Base-by-base conservation (phyloP, 768 basidiomycete species). In the Cystobasidium ongulense region DNA sequence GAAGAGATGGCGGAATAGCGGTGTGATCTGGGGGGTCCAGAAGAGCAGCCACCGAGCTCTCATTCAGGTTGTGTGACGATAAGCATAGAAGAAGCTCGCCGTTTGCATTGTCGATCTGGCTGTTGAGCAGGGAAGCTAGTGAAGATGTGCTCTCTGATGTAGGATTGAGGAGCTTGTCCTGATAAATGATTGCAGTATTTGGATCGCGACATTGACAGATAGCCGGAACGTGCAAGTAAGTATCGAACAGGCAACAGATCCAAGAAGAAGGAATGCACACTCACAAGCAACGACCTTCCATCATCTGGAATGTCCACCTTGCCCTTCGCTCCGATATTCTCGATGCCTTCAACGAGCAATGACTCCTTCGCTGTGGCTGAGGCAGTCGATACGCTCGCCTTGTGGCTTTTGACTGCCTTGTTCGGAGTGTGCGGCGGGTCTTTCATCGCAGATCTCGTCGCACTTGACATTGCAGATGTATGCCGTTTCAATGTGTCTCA, bases 31-130 rank as follows among this genome's bases (percentile, higher is more conserved):
- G 62, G 23, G 23, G 64, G n/a, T 73, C 72, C 15, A 73, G 50
- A 39, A 73, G 50, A 25, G 72, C 39, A 35, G 54, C 62, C 33
- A 53, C 25, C 17, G 52, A 61, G 25, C 35, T 35, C 38, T 63
- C 59, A 21, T 65, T 43, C 66, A 61, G 80, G 62, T 7, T 81
- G 78, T 81, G 79, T 1, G 79, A 73, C 5, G 77, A 79, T 33
- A 83, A 75, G 1, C 79, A 62, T 35, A 83, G 74, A 31, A 82
- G 67, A 50, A 80, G 61, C 75, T 83, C 82, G 38, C 81, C 82
- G 33, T 81, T 80, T 29, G 72, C 68, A 31, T 23, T 25, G n/a
- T 64, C 72, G n/a, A 73, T 63, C 17, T 73, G 72, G 17, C 41
- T 31, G n/a, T 73, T 63, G n/a, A 73, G 50, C 13, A 63, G 17